A percentile compares a stretch with the other conserved stretches of the same genome.
phyloP scores from a whole-genome alignment of 164 flowering plant genomes.

The Hamamelis virginiana region DNA sequence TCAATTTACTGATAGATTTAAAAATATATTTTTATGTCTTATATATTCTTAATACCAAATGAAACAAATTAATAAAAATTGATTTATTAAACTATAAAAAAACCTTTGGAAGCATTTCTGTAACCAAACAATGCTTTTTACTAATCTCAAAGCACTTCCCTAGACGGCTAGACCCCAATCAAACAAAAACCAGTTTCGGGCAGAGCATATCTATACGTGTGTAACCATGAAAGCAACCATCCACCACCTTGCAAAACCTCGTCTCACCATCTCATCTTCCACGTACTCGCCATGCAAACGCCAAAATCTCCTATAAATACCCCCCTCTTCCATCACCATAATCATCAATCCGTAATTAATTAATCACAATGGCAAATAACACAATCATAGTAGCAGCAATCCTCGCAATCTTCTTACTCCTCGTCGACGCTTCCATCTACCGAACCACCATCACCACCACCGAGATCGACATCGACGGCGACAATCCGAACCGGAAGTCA shows the following conservation, averaged over 20 bases:
- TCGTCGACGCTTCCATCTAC: conserved; percentile 12
- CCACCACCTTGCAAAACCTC: neutral
- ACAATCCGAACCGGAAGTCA: too few species aligned
- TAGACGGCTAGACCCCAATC: too few species aligned
- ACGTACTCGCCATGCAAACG: conserved; percentile 17
- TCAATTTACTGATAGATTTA: too few species aligned
- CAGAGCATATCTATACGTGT: neutral
- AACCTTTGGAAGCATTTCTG: too few species aligned
- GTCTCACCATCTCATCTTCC: neutral
- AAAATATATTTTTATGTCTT: too few species aligned
- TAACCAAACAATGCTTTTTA: too few species aligned
- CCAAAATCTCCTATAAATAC: conserved; percentile 9
- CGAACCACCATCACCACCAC: conserved; percentile 15
- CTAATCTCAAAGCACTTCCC: too few species aligned
- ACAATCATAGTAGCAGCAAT: neutral
- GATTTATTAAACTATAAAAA: too few species aligned
- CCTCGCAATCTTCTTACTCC: neutral
- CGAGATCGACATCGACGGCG: conserved; percentile 8
- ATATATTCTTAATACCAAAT: too few species aligned
- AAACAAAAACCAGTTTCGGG: too few species aligned
- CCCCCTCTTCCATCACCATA: neutral
- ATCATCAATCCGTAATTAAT: neutral
- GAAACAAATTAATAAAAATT: too few species aligned
- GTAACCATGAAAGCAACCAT: conserved; percentile 2
- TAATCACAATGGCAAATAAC: conserved; percentile 8